Percentiles rank a stretch among this genome's conserved stretches.
Evolutionary conservation across 169 alveolate species (phyloP).

Genomic region (Miamiensis avidus): DNA sequence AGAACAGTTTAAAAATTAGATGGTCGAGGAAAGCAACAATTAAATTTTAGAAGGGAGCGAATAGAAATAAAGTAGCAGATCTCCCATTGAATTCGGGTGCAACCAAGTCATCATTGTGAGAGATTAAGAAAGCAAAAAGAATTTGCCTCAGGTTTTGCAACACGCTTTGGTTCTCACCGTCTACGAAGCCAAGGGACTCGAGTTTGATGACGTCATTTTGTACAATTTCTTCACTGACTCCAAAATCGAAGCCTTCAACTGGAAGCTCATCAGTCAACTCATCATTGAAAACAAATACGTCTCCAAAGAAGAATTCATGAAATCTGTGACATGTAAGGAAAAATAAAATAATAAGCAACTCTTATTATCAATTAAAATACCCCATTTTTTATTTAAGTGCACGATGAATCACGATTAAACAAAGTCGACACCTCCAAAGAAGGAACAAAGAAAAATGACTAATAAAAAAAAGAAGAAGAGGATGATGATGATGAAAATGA

Average conservation of each 20-base stretch:
- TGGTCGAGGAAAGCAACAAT: not conserved
- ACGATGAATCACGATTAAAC: no score
- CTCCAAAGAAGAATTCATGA: slow-evolving; percentile 27
- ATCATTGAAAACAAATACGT: slow-evolving; percentile 4
- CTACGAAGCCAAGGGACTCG: slow-evolving; percentile 88
- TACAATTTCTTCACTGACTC: slow-evolving; percentile 82
- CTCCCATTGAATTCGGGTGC: slow-evolving; percentile 77
- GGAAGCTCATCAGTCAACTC: slow-evolving; percentile 61
- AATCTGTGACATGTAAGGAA: slow-evolving; percentile 25
- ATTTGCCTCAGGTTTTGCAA: slow-evolving; percentile 59
- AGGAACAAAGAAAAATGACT: no score
- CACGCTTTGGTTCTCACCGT: slow-evolving; percentile 78
- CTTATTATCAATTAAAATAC: no score
- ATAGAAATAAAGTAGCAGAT: not conserved
- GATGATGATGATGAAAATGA: not conserved
- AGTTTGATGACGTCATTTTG: slow-evolving; percentile 85
- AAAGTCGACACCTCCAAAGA: not conserved
- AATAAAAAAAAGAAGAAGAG: not conserved
- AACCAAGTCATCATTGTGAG: slow-evolving; percentile 81
- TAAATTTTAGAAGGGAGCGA: not conserved
- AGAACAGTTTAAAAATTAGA: not conserved
- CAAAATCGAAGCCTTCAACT: slow-evolving; percentile 44
- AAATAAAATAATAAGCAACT: slow-evolving; percentile 10
- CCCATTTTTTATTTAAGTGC: no score
- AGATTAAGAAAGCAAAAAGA: slow-evolving; percentile 64